These are phyloP conservation scores for Xerocomus potaroensis DNA, from an alignment of 768 basidiomycete genomes.

Conservation along the genomic window DNA sequence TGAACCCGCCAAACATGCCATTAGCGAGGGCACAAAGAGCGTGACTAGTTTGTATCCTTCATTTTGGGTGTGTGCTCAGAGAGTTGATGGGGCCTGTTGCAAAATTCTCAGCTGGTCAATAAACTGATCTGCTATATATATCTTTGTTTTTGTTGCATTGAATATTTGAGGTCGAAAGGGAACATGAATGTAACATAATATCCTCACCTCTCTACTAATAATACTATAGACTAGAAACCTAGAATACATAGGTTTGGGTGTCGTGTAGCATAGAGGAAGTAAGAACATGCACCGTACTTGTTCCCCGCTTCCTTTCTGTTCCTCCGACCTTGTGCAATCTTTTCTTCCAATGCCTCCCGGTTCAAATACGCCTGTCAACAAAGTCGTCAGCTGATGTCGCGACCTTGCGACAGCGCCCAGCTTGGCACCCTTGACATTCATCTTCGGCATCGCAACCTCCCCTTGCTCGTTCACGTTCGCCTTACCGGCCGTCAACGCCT, in stretches of 20 bases:
- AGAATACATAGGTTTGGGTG: neutral
- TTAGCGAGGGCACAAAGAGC: constrained; percentile 68
- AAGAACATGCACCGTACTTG: constrained; percentile 69
- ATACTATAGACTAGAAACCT: constrained; percentile 29
- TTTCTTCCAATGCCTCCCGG: constrained; percentile 77
- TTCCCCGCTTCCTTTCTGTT: constrained; percentile 89
- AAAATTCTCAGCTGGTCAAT: constrained; percentile 30
- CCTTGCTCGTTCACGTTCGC: constrained; percentile 39
- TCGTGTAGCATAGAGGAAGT: too few species aligned
- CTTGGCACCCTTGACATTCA: constrained; percentile 82
- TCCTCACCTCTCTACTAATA: constrained; percentile 8
- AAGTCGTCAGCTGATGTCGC: constrained; percentile 74
- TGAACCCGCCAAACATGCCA: constrained; percentile 71
- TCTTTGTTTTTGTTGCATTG: neutral
- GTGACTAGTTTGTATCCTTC: constrained; percentile 41
- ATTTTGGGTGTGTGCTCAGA: too few species aligned
- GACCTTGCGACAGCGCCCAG: constrained; percentile 63
- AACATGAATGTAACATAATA: constrained; percentile 22
- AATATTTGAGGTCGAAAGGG: neutral
- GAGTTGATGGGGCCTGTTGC: constrained; percentile 1
- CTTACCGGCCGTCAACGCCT: constrained; percentile 65
- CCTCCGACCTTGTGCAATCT: constrained; percentile 74
- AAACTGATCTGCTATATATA: neutral
- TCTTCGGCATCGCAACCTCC: constrained; percentile 57
- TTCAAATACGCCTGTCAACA: constrained; percentile 83